Base-by-base conservation (phyloP, 2,329 filamentous ascomycete genomes). In the Alternaria metachromatica region DNA sequence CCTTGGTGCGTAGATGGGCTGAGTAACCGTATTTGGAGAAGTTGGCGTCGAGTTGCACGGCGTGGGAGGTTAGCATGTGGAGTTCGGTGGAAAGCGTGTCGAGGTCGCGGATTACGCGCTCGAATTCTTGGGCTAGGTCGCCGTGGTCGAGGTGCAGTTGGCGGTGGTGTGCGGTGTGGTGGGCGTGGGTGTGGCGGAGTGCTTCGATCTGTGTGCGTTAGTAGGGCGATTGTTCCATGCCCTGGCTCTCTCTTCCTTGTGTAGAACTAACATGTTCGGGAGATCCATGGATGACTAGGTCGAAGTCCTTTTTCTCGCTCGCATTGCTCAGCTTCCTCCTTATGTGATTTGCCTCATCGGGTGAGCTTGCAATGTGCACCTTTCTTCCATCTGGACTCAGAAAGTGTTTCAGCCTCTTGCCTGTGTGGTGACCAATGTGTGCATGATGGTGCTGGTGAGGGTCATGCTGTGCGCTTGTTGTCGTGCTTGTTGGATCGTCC, bases 1-100 rank as follows among this genome's bases (percentile, higher is more conserved):
- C 75, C 48, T 74, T 76, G 12, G 76, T 78, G 15, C 87, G 81
- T 56, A 90, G 77, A 73, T 86, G 84, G 26, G 87, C 87, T 53
- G 82, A 83, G 72, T 89, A 90, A 2, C 89, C 88, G 78, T 88
- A 90, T 71, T 87, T 87, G 58, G 83, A 84, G 73, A 90, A 90
- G 72, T 87, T 90, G 33, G 87, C 86, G 69, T 87, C 86, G 21
- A 90, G 78, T 18, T 84, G 80, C 6, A 87, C 83, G 4, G 84
- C 82, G 69, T 88, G 85, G 60, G 85, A 83, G 3, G 82, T 84
- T 55, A 89, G 78, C 64, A 83, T 80, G 61, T 87, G 84, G 7
- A 90, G 77, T 74, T 90, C 87, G 2, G 72, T 67, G 11, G 81
- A 82, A n/a, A 89, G 80, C 0, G 78, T 77, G 61, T 86, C 84